phyloP scores from a whole-genome alignment of 2,329 filamentous ascomycete species.

The Blastomyces parvus region DNA sequence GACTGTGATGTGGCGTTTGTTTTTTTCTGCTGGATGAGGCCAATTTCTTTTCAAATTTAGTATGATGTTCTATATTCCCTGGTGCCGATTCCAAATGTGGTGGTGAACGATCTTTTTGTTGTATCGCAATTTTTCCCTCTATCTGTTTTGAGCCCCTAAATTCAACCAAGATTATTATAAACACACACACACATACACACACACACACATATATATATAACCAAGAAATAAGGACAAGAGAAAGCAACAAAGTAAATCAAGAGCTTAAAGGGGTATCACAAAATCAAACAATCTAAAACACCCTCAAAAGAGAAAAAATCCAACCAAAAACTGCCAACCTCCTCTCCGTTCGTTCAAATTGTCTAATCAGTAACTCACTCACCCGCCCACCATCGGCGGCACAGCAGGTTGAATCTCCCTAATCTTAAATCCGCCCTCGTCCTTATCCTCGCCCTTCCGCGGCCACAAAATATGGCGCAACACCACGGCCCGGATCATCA shows the following conservation, averaged over 20 bases:
- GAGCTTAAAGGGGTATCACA: neutral
- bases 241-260: neutral
- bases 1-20: neutral
- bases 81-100: neutral
- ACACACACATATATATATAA: neutral
- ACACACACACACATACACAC: no score
- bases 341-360: no score
- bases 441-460: constrained; percentile 56
- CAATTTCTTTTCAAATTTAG: neutral
- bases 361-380: neutral
- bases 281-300: neutral
- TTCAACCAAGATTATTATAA: neutral
- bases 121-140: neutral
- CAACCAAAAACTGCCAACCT: neutral
- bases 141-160: neutral
- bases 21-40: neutral
- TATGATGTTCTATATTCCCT: neutral
- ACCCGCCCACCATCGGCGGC: neutral
- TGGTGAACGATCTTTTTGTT: neutral
- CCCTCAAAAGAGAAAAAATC: neutral
- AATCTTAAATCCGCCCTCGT: constrained; percentile 50
- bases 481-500: constrained; percentile 61
- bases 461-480: constrained; percentile 66
- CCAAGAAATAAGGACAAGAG: neutral
- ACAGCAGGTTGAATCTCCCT: constrained; percentile 21